These are phyloP conservation scores for Erysimum cheiri DNA, from an alignment of 441 rosid genomes.

Conservation along the genomic window DNA sequence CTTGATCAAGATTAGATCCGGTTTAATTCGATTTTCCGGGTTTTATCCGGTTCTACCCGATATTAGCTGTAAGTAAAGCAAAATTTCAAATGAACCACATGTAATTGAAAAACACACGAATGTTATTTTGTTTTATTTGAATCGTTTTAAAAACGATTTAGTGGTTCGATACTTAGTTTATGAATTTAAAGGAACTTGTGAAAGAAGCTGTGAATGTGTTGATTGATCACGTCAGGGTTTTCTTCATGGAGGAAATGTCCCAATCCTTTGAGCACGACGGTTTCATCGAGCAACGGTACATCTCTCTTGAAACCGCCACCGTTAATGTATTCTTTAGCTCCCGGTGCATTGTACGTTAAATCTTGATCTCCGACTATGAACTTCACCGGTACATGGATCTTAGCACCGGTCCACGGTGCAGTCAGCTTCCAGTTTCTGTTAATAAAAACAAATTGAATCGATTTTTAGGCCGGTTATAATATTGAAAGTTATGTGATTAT, in stretches of 20 bases:
- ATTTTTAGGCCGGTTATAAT: neutral
- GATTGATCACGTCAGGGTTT: conserved; percentile 63
- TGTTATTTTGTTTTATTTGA: conserved; percentile 6
- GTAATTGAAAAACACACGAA: neutral
- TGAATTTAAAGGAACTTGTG: conserved; percentile 31
- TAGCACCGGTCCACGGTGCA: conserved; percentile 75
- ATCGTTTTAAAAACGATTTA: neutral
- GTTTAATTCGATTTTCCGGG: neutral
- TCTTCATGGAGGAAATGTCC: conserved; percentile 81
- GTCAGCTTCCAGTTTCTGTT: conserved; percentile 81
- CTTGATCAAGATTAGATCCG: neutral
- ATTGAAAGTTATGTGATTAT: neutral
- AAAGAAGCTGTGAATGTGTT: conserved; percentile 64
- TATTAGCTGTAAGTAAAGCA: too few relatives aligned
- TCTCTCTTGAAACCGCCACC: conserved; percentile 65
- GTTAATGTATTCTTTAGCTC: conserved; percentile 62
- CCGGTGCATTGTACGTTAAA: conserved; percentile 58
- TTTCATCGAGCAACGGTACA: conserved; percentile 72
- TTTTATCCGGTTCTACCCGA: neutral
- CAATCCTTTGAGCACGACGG: conserved; percentile 71
- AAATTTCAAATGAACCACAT: neutral
- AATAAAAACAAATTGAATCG: neutral
- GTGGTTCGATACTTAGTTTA: neutral
- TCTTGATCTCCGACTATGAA: conserved; percentile 83
- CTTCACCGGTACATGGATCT: conserved; percentile 70